Evolutionary conservation across 108 stramenopile genomes (phyloP).

Genomic region (Pseudonitzschia delicatissima): DNA sequence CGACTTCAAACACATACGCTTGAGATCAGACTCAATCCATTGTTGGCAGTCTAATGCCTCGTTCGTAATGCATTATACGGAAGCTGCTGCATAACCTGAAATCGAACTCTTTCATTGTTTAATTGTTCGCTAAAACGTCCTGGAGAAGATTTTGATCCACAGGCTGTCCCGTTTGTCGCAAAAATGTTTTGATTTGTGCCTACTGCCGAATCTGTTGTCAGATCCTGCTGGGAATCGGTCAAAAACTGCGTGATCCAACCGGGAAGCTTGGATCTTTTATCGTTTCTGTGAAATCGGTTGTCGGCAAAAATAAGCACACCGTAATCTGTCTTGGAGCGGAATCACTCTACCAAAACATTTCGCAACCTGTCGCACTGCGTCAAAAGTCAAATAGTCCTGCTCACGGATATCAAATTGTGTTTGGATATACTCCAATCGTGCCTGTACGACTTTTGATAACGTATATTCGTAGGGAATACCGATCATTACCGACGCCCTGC

Average conservation of each 20-base stretch:
- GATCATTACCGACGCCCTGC: constrained; percentile 87
- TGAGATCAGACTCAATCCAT: no score
- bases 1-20: no score
- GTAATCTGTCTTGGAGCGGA: constrained; percentile 82
- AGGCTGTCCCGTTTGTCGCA: constrained; percentile 88
- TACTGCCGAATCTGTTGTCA: constrained; percentile 81
- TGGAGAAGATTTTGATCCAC: constrained; percentile 49
- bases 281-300: constrained; percentile 74
- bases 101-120: no score
- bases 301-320: constrained; percentile 84
- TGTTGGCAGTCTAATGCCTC: no score
- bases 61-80: no score
- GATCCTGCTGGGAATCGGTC: constrained; percentile 66
- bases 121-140: no score
- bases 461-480: constrained; percentile 97
- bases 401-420: constrained; percentile 76
- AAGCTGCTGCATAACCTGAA: no score
- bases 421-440: constrained; percentile 84
- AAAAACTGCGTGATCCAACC: constrained; percentile 90
- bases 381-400: constrained; percentile 88
- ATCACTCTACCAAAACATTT: constrained; percentile 86
- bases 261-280: constrained; percentile 87
- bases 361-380: constrained; percentile 75
- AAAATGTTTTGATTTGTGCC: constrained; percentile 49
- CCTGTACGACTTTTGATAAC: constrained; percentile 79